A percentile compares a stretch with the other conserved stretches of the same genome.
Evolutionary conservation across 2,329 filamentous ascomycete genomes (phyloP).

Genomic region (Aspergillus arachidicola): DNA sequence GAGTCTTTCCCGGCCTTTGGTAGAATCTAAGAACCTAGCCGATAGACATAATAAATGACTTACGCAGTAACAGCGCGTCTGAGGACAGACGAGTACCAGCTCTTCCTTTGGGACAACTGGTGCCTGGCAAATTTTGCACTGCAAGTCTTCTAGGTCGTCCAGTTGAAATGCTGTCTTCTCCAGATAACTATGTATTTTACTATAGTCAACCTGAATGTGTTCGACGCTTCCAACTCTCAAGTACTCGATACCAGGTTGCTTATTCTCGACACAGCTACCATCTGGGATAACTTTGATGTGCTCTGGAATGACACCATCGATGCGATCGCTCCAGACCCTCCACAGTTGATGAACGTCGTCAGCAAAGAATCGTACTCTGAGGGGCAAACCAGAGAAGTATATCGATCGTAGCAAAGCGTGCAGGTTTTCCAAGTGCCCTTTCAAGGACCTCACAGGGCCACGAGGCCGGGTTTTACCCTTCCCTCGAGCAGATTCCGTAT

Average conservation of each 20-base stretch:
- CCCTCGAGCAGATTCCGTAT: slow-evolving; percentile 43
- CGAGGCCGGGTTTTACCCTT: slow-evolving; percentile 34
- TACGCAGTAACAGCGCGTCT: slow-evolving; percentile 49
- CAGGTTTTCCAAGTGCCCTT: slow-evolving; percentile 74
- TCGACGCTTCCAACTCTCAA: slow-evolving; percentile 42
- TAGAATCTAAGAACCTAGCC: slow-evolving; percentile 50
- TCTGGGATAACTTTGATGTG: slow-evolving; percentile 62
- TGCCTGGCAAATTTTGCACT: slow-evolving; percentile 55
- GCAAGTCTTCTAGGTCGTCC: slow-evolving; percentile 34
- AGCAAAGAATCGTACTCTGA: slow-evolving; percentile 77
- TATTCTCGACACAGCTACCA: slow-evolving; percentile 24
- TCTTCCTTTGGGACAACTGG: slow-evolving; percentile 40
- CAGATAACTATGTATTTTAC: slow-evolving; percentile 51
- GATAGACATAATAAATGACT: slow-evolving; percentile 63
- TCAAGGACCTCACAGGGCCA: slow-evolving; percentile 62
- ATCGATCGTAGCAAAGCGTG: slow-evolving; percentile 77
- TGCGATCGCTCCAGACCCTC: slow-evolving; percentile 59
- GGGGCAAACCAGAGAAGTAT: slow-evolving; percentile 81
- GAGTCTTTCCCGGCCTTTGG: slow-evolving; percentile 46
- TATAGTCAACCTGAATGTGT: slow-evolving; percentile 57
- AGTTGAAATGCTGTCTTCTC: slow-evolving; percentile 54
- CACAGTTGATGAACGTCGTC: slow-evolving; percentile 70
- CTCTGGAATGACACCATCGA: slow-evolving; percentile 51
- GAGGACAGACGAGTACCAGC: slow-evolving; percentile 56
- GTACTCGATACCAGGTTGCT: slow-evolving; percentile 17